phyloP scores from a whole-genome alignment of 1,284 basidiomycete genomes.

The Microbotryum scabiosae region DNA sequence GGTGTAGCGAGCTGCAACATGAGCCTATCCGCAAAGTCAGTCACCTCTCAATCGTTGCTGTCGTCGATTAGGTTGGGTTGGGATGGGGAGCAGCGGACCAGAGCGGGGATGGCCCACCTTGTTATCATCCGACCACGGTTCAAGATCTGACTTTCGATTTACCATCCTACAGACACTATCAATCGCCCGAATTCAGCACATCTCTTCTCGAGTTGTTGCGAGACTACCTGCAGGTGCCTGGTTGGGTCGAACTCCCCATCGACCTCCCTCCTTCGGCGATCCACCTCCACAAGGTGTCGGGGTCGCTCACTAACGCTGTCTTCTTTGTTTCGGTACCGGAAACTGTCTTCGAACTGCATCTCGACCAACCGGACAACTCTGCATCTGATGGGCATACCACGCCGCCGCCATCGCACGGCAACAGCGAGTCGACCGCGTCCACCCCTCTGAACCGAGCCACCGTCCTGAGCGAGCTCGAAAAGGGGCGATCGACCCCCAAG shows the following conservation, averaged over 20 bases:
- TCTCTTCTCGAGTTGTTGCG: constrained; percentile 37
- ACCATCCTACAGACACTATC: constrained; percentile 52
- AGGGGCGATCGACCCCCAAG: constrained; percentile 1
- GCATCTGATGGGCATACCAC: too few species aligned
- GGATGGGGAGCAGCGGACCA: not conserved
- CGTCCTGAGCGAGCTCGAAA: constrained; percentile 20
- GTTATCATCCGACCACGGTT: too few species aligned
- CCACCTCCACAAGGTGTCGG: constrained; percentile 45
- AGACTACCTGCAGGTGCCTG: constrained; percentile 27
- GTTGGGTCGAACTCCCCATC: constrained; percentile 24
- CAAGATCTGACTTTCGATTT: not conserved
- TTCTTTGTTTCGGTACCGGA: constrained; percentile 66
- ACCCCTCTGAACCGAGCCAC: constrained; percentile 6
- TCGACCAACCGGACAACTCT: not conserved
- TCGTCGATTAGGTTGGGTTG: too few species aligned
- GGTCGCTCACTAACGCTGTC: constrained; percentile 85
- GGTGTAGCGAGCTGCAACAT: constrained; percentile 29
- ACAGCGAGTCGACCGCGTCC: not conserved
- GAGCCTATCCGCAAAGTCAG: constrained; percentile 31
- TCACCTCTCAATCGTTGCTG: not conserved
- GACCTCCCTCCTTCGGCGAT: constrained; percentile 22
- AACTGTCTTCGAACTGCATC: constrained; percentile 9
- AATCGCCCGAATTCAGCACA: constrained; percentile 52
- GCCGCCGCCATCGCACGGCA: not conserved
- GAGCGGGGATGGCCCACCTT: too few species aligned